phyloP scores from a whole-genome alignment of 805 yeast genomes.

The Wickerhamomyces ciferrii region DNA sequence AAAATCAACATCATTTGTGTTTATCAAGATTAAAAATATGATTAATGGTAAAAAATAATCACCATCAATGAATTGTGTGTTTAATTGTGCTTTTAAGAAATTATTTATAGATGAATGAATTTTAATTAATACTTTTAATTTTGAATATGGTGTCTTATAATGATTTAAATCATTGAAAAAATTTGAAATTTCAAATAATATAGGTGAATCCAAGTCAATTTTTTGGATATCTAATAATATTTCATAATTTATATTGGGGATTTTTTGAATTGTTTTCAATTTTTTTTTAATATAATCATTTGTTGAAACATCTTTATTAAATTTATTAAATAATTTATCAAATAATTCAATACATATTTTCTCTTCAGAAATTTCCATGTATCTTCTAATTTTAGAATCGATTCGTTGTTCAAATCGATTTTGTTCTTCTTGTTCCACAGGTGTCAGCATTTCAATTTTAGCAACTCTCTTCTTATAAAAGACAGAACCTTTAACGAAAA shows the following conservation, averaged over 20 bases:
- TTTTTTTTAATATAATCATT: conserved; percentile 14
- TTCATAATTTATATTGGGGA: conserved; percentile 11
- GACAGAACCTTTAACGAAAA: conserved; percentile 12
- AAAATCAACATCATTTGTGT: conserved; percentile 7
- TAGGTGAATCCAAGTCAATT: conserved; percentile 6
- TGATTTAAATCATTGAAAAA: conserved; percentile 3
- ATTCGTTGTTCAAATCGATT: background rate
- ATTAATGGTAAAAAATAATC: conserved; percentile 20
- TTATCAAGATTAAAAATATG: conserved; percentile 16
- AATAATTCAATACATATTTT: conserved; percentile 7
- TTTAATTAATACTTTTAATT: conserved; percentile 6
- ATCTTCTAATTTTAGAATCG: conserved; percentile 4
- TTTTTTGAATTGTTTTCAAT: conserved; percentile 6
- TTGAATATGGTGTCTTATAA: conserved; percentile 11
- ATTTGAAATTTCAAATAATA: conserved; percentile 4
- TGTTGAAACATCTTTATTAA: conserved; percentile 6
- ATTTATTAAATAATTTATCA: conserved; percentile 14
- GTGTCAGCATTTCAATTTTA: conserved; percentile 2
- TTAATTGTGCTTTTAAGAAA: conserved; percentile 1
- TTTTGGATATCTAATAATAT: conserved; percentile 14
- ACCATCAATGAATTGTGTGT: conserved; percentile 8
- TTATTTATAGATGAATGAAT: conserved; percentile 14
- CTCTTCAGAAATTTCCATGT: conserved; percentile 14
- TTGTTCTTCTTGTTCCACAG: conserved; percentile 5
- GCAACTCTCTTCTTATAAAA: background rate